Evolutionary conservation across 352 stramenopile genomes (phyloP), one percentile per base, ranked within the genome.

Genomic region (Globisporangium megalacanthum): DNA sequence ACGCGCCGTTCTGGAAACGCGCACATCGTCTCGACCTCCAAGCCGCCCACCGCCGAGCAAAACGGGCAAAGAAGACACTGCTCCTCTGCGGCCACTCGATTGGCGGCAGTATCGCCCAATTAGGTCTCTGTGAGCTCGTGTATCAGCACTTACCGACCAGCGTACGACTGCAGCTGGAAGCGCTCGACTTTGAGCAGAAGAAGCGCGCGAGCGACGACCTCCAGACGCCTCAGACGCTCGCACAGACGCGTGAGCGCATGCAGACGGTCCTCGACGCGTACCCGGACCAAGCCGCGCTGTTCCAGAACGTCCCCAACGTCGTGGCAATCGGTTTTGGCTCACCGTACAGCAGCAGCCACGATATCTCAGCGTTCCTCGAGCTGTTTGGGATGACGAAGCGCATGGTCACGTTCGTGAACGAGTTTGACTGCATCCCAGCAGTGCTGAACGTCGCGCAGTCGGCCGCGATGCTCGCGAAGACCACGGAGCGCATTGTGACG

Each of bases 391-490:
- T 93, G 19, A 66, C 56, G 1, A 75, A 77, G 47, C 73, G 78
- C 14, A 59, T 89, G 50, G 59, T 92, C 42, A 92, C 82, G 35
- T 77, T 95, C 49, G 85, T 95, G 19, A 93, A 95, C 58, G 83
- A 95, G 59, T 79, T 85, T 54, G 85, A 95, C 60, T 95, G 83
- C 64, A 92, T 95, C 51, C 85, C 85, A 4, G 82, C 80, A 25
- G 87, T 95, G 57, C 62, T 93, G 29, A 92, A 95, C 54, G 70
- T 93, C 10, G 83, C 83, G 0, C 83, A 95, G 51, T 87, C 82
- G 19, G 71, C 85, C 0, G 73, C 83, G 4, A 80, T 92, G 69
- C 33, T 91, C 22, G 74, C 81, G 1, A 95, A 91, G 60, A 94
- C 83, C 2, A 89, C 83, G 1, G 80, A 90, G 41, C 79, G 79